phyloP scores from a whole-genome alignment of 2,329 filamentous ascomycete species.

The Geosmithia putterillii region DNA sequence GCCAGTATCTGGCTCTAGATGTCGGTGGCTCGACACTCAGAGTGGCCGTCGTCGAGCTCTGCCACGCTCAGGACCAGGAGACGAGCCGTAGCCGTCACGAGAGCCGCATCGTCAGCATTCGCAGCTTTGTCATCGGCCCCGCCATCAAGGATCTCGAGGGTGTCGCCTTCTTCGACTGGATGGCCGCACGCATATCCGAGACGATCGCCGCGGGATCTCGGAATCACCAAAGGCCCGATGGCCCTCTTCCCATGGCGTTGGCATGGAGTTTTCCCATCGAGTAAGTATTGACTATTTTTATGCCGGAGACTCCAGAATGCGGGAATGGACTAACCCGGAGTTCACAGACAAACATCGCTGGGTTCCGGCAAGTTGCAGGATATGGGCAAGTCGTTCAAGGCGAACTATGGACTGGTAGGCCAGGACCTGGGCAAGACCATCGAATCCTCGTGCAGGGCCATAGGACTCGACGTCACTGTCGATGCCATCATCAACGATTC shows the following conservation, averaged over 20 bases:
- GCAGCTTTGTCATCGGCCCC: slow-evolving; percentile 42
- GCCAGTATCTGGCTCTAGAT: slow-evolving; percentile 50
- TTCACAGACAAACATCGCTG: slow-evolving; percentile 47
- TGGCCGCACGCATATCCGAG: slow-evolving; percentile 47
- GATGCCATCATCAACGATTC: slow-evolving; percentile 56
- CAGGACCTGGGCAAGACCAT: slow-evolving; percentile 49
- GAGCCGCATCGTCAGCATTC: slow-evolving; percentile 40
- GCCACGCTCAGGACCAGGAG: slow-evolving; percentile 20
- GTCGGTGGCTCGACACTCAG: slow-evolving; percentile 58
- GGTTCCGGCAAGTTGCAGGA: slow-evolving; percentile 43
- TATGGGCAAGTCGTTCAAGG: slow-evolving; percentile 57
- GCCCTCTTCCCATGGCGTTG: slow-evolving; percentile 44
- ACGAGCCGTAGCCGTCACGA: slow-evolving; percentile 12
- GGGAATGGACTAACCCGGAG: neutral
- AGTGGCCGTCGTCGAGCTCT: slow-evolving; percentile 50
- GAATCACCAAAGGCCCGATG: slow-evolving; percentile 19
- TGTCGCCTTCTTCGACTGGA: slow-evolving; percentile 55
- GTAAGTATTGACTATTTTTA: slow-evolving; percentile 26
- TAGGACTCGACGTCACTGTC: slow-evolving; percentile 41
- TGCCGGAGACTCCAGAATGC: neutral
- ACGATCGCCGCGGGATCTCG: slow-evolving; percentile 32
- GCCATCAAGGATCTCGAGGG: slow-evolving; percentile 45
- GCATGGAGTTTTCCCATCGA: slow-evolving; percentile 62
- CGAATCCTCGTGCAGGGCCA: slow-evolving; percentile 35
- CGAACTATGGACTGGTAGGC: slow-evolving; percentile 43